Evolutionary conservation across 2,329 filamentous ascomycete species (phyloP), one percentile per base, ranked within the genome.

Genomic region (Zasmidium citrigriseum): DNA sequence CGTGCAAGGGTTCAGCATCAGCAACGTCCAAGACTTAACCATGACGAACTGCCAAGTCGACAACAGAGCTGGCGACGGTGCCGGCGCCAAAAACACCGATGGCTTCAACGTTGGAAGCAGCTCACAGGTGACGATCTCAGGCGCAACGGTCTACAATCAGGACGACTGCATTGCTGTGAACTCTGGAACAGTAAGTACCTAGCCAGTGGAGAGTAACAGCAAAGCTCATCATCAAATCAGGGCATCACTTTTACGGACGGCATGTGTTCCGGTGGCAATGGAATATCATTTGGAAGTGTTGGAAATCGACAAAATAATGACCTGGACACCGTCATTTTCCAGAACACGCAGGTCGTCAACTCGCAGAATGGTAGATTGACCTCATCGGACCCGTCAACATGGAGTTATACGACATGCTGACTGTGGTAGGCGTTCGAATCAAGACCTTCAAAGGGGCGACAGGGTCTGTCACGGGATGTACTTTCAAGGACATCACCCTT

Each of bases 1-100:
- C 2, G 81, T 84, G 3, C 83, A 85, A 64, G 76, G 72, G 41
- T 81, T 84, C 72, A 78, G 70, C 53, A 72, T 79, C 61, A 78
- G 82, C 68, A 64, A 70, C 2, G 74, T 73, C 18, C 71, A 70
- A 2, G 74, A 75, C 48, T 72, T 85, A 5, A 73, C 72, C 2
- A 66, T 88, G 23, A 76, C 76, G 23, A 68, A 76, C 47, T 77
- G 87, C 64, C 81, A 77, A 21, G 58, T 57, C 38, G 46, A 57
- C 25, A 47, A 57, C 46, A 25, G 18, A 14, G 54, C 27, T 25
- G 54, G 85, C 29, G 80, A 83, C 60, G 44, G 48, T 22, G 52
- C 59, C 14, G 62, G 59, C 22, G 69, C 64, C n/a, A 64, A 68
- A 60, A 72, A 72, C 63, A 71, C 69, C 11, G 69, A 72, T 54